Conservation (phyloP, 78 protist genomes). For the Ministeria vibrans region DNA sequence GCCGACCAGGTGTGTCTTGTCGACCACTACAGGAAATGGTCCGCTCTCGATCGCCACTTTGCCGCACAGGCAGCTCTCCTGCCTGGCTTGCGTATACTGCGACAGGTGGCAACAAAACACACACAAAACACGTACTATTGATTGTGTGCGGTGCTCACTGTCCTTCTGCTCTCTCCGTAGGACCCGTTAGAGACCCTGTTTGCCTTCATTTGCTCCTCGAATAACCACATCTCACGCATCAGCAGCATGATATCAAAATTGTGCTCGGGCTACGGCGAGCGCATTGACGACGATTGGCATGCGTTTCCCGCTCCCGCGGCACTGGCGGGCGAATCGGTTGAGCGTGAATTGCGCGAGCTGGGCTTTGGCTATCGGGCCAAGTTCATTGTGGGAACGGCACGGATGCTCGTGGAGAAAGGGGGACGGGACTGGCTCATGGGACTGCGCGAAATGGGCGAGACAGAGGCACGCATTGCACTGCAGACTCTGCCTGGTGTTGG, state of each 20-base stretch:
- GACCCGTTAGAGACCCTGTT: slow-evolving; percentile 76
- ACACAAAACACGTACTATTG: no score
- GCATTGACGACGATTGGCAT: neutral
- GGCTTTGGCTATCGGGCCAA: slow-evolving; percentile 82
- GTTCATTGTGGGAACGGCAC: slow-evolving; percentile 36
- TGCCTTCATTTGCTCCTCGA: slow-evolving; percentile 82
- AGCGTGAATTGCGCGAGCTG: slow-evolving; percentile 50
- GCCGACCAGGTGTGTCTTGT: no score
- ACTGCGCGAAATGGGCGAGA: neutral
- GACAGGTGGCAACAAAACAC: neutral
- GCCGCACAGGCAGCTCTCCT: no score
- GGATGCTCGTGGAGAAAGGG: slow-evolving; percentile 7
- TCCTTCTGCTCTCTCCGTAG: slow-evolving; percentile 51
- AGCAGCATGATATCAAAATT: slow-evolving; percentile 32
- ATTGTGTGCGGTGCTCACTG: neutral
- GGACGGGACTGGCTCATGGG: neutral
- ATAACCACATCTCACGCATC: slow-evolving; percentile 81
- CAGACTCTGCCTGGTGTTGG: slow-evolving; percentile 21
- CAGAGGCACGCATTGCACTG: slow-evolving; percentile 15
- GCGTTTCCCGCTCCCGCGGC: slow-evolving; percentile 39
- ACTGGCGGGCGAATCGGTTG: slow-evolving; percentile 14
- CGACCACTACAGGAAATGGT: no score
- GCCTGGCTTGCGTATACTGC: neutral
- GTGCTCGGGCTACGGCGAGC: neutral
- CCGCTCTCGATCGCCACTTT: no score